Conservation (phyloP, 1,284 basidiomycete species). For the Xerocomus nothofagi region DNA sequence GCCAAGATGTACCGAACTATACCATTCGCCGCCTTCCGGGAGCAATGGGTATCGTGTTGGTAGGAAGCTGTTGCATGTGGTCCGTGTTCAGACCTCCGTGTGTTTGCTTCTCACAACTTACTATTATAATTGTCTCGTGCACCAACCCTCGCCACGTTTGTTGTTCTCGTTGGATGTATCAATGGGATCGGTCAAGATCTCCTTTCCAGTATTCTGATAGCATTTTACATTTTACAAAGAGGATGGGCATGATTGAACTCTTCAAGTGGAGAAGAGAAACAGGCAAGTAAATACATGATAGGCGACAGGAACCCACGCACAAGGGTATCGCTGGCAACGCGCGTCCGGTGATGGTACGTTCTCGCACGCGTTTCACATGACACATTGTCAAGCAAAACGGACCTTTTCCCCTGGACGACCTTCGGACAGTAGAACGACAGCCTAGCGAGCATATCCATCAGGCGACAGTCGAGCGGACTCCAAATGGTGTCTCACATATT, state of each 20-base stretch:
- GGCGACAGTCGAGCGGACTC: slow-evolving; percentile 1
- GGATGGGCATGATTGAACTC: slow-evolving; percentile 4
- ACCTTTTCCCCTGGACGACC: slow-evolving; percentile 84
- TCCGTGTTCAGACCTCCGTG: no score
- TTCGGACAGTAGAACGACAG: slow-evolving; percentile 82
- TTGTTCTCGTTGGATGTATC: no score
- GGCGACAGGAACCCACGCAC: not conserved
- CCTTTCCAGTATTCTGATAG: not conserved
- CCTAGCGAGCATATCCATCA: slow-evolving; percentile 43
- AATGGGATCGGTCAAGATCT: no score
- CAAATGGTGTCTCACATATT: slow-evolving; percentile 62
- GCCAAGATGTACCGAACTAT: no score
- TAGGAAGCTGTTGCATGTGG: no score
- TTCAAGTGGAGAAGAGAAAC: not conserved
- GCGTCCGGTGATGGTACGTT: not conserved
- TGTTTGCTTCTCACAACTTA: no score
- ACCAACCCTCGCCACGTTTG: no score
- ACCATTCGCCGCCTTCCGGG: no score
- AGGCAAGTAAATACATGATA: not conserved
- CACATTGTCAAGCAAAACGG: slow-evolving; percentile 54
- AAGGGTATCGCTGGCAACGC: slow-evolving; percentile 2
- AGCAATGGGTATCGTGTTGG: no score
- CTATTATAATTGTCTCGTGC: no score
- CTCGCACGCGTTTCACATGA: not conserved
- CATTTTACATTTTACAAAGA: slow-evolving; percentile 4